phyloP scores from a whole-genome alignment of 2,329 filamentous ascomycete genomes.

The Gremmenia infestans region DNA sequence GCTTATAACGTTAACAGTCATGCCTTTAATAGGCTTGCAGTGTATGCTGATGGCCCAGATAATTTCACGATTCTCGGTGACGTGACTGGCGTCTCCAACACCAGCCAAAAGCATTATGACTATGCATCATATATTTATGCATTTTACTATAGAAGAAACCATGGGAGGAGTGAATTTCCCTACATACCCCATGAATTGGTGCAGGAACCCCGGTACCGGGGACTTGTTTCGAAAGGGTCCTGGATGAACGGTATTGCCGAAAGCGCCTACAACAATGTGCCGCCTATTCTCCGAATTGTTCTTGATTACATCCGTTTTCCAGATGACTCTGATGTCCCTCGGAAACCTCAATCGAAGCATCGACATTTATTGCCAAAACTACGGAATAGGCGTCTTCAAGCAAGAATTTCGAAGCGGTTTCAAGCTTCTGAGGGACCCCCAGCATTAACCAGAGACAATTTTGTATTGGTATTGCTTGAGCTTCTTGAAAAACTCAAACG shows the following conservation, averaged over 20 bases:
- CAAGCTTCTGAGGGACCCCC: not conserved
- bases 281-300: not conserved
- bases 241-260: not conserved
- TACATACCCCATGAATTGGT: not conserved
- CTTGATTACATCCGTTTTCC: not conserved
- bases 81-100: not conserved
- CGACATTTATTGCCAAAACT: not conserved
- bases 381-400: slow-evolving; percentile 1
- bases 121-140: slow-evolving; percentile 5
- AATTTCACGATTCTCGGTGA: slow-evolving; percentile 7
- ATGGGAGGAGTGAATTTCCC: not conserved
- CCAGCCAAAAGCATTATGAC: not conserved
- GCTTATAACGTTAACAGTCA: not conserved
- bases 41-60: slow-evolving; percentile 7
- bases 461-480: slow-evolving; percentile 8
- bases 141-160: not conserved
- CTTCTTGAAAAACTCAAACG: slow-evolving; percentile 12
- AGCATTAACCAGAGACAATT: slow-evolving; percentile 2
- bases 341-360: slow-evolving; percentile 5
- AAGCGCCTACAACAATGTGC: not conserved
- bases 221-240: not conserved
- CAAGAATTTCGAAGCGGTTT: slow-evolving; percentile 10
- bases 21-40: slow-evolving; percentile 4
- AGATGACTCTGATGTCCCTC: not conserved
- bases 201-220: not conserved